Conservation (phyloP, 108 stramenopile species). For the Cyclostephanos tholiformis region DNA sequence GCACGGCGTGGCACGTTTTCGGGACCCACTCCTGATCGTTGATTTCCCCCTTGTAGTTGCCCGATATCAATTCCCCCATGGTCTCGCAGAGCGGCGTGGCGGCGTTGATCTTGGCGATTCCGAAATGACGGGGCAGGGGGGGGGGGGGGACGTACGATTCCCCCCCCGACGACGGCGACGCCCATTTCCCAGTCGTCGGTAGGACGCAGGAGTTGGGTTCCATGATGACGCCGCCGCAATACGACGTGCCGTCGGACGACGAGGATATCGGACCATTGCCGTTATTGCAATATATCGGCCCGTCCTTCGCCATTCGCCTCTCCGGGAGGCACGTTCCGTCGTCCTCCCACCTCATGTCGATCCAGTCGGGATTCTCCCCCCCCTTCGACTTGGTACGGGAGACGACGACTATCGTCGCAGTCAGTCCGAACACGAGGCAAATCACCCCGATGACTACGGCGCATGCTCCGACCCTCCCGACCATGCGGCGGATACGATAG, state of each 20-base stretch:
- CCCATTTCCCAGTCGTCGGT: conserved; percentile 25
- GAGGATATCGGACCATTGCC: background rate
- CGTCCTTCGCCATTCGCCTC: conserved; percentile 26
- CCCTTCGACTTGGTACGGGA: too few species aligned
- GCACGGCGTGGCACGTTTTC: conserved; percentile 21
- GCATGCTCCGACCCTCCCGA: too few species aligned
- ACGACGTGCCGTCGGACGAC: background rate
- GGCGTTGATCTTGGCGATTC: background rate
- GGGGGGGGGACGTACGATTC: conserved; percentile 10
- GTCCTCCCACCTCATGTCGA: background rate
- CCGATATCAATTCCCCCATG: conserved; percentile 11
- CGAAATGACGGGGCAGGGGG: conserved; percentile 24
- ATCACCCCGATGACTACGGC: too few species aligned
- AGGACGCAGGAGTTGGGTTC: conserved; percentile 20
- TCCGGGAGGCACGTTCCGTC: background rate
- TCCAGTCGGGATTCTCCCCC: too few species aligned
- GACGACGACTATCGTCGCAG: too few species aligned
- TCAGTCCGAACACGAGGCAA: too few species aligned
- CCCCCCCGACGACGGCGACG: background rate
- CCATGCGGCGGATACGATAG: too few species aligned
- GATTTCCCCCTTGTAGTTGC: background rate
- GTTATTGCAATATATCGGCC: conserved; percentile 20
- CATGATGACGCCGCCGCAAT: conserved; percentile 29
- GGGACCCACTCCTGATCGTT: conserved; percentile 25
- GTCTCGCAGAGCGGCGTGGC: conserved; percentile 16